phyloP scores from a whole-genome alignment of 164 flowering plant species.

The Magnolia changhungtana region DNA sequence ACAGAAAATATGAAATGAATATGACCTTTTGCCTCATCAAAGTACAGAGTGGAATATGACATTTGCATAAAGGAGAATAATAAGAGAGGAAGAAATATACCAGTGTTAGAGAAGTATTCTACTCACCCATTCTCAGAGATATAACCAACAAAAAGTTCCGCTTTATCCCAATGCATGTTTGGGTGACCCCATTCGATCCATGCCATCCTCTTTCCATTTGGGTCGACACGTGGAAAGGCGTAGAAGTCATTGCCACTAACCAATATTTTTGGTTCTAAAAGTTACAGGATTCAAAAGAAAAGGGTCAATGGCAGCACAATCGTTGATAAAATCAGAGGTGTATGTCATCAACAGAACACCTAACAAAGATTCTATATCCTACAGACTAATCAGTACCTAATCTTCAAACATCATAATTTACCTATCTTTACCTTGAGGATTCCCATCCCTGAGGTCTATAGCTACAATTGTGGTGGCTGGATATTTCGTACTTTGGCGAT shows the following conservation, averaged over 20 bases:
- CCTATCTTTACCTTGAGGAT: constrained; percentile 51
- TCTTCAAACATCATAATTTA: neutral
- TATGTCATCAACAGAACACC: too few relatives aligned
- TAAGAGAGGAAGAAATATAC: neutral
- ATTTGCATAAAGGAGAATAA: too few relatives aligned
- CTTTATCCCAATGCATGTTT: constrained; percentile 97
- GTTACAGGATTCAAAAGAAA: constrained; percentile 8
- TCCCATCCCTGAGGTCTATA: constrained; percentile 31
- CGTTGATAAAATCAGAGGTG: too few relatives aligned
- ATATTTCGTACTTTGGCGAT: constrained; percentile 56
- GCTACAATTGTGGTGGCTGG: constrained; percentile 65
- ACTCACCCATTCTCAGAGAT: constrained; percentile 77
- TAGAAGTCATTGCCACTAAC: constrained; percentile 91
- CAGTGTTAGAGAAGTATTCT: neutral
- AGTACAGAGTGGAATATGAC: too few relatives aligned
- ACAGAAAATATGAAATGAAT: neutral
- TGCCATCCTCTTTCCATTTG: constrained; percentile 66
- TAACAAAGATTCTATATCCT: too few relatives aligned
- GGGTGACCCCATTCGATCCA: constrained; percentile 98
- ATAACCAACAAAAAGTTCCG: constrained; percentile 94
- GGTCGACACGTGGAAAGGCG: constrained; percentile 86
- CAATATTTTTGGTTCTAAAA: constrained; percentile 71
- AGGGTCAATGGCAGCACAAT: neutral
- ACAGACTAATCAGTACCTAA: neutral
- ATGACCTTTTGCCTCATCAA: too few relatives aligned